These are phyloP conservation scores for Gynandropsis gynandra DNA, from an alignment of 345 rosid genomes.

Conservation along the genomic window DNA sequence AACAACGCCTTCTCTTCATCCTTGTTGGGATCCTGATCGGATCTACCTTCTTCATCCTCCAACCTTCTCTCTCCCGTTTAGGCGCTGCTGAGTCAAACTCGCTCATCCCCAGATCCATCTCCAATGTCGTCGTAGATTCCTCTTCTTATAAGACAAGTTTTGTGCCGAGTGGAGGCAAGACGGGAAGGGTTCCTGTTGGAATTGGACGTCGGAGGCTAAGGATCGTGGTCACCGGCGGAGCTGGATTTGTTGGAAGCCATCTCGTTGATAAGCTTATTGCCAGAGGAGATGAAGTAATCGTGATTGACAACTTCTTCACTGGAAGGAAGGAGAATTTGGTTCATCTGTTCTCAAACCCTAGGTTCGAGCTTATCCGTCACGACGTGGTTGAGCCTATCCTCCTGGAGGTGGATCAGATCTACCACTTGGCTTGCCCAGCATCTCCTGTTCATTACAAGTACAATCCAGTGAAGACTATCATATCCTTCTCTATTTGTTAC, in stretches of 20 bases:
- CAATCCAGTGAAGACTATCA: conserved; percentile 96
- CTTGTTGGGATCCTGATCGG: conserved; percentile 90
- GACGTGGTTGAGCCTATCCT: conserved; percentile 95
- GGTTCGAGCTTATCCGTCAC: conserved; percentile 91
- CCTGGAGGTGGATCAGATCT: conserved; percentile 97
- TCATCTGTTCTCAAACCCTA: conserved; percentile 71
- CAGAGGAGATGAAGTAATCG: conserved; percentile 93
- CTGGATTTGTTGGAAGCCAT: conserved; percentile 97
- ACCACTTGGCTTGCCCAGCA: conserved; percentile 98
- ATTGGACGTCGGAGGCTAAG: conserved; percentile 59
- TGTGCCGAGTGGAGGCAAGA: conserved; percentile 20
- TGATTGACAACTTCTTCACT: conserved; percentile 89
- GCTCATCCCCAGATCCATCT: conserved; percentile 29
- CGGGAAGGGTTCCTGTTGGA: conserved; percentile 66
- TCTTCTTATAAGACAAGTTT: conserved; percentile 20
- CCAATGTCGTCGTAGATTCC: conserved; percentile 16
- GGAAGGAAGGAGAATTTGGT: conserved; percentile 92
- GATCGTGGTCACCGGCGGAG: conserved; percentile 93
- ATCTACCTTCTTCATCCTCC: conserved; percentile 87
- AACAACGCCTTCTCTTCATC: conserved; percentile 89
- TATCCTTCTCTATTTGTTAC: conserved; percentile 43
- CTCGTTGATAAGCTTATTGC: conserved; percentile 83
- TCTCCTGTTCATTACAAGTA: conserved; percentile 97
- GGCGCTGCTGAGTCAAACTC: conserved; percentile 43
- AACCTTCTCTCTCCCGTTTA: conserved; percentile 74